Evolutionary conservation across 345 rosid species (phyloP), one percentile per base, ranked within the genome.

Genomic region (Eucalyptus erythrocorys): DNA sequence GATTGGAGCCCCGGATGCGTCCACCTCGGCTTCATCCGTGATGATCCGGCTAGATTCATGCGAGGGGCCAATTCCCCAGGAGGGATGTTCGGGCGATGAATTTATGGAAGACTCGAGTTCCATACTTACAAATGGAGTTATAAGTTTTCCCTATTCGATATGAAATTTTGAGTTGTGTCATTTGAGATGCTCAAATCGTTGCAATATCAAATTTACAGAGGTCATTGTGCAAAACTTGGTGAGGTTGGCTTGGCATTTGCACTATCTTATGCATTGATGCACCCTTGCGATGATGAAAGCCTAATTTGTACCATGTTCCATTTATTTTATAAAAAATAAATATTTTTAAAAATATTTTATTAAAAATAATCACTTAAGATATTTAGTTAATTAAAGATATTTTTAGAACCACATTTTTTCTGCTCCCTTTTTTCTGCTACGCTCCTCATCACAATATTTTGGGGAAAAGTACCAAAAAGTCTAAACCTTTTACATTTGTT

Each of bases 341-440:
- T 55, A 0, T 22, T 55, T 22, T 22, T 4, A 8, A 24, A 22
- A 55, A 55, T 53, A 53, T 9, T 8, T 55, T 55, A 2, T 1
- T 53, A 7, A 4, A 22, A 55, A 55, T 55, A 8, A 55, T 55
- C 13, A 10, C 30, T 24, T 55, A 3, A 24, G 1, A 55, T 55
- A 2, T 4, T 55, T 55, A 24, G 61, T 55, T 24, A 55, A 55
- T 51, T 19, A 51, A 19, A 19, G 10, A 19, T 55, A 55, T 22
- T 4, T 55, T 22, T 55, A 55, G 3, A 10, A 55, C 6, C 6
- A 0, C 30, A 6, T 1, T 55, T 55, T 55, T 24, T 55, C 30
- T 34, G 1, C 16, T 30, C 0, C 4, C 17, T 30, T 1, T 12
- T 61, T 61, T 3, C 1, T 30, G 13, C 14, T 13, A 0, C 34